These are phyloP conservation scores for Silene coronaria DNA, from an alignment of 179 eudicot species.

Conservation along the genomic window DNA sequence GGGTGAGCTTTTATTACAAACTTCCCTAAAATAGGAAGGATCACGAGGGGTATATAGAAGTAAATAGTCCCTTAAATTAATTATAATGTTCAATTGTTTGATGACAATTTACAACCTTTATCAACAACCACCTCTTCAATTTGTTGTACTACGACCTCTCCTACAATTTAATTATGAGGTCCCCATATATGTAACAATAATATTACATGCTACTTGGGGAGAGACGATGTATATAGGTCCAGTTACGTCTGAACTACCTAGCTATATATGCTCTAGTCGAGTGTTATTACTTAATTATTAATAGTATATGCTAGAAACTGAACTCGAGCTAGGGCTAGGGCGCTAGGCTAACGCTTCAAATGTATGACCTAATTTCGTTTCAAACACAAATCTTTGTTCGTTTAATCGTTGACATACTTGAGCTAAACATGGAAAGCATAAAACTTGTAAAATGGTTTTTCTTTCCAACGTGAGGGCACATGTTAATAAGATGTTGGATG, in stretches of 20 bases:
- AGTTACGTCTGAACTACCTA: no score
- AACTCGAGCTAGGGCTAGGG: not conserved
- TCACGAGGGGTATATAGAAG: slow-evolving; percentile 18
- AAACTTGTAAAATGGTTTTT: no score
- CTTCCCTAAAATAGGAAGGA: not conserved
- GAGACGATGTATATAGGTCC: no score
- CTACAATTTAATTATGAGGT: not conserved
- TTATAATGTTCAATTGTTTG: not conserved
- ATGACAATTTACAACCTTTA: slow-evolving; percentile 24
- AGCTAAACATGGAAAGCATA: no score
- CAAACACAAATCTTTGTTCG: no score
- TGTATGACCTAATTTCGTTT: no score
- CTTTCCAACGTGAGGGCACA: no score
- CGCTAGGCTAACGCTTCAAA: no score
- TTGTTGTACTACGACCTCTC: not conserved
- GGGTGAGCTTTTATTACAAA: slow-evolving; percentile 17
- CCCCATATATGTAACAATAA: not conserved
- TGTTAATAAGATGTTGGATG: no score
- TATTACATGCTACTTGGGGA: not conserved
- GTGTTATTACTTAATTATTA: not conserved
- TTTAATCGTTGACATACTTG: no score
- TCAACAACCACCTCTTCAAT: slow-evolving; percentile 25
- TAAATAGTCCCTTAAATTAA: slow-evolving; percentile 8
- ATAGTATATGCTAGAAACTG: not conserved
- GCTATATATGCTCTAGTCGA: no score